Percentiles rank a stretch among this genome's conserved stretches.
Evolutionary conservation across 805 yeast genomes (phyloP).

Genomic region (Kazachstania taianensis): DNA sequence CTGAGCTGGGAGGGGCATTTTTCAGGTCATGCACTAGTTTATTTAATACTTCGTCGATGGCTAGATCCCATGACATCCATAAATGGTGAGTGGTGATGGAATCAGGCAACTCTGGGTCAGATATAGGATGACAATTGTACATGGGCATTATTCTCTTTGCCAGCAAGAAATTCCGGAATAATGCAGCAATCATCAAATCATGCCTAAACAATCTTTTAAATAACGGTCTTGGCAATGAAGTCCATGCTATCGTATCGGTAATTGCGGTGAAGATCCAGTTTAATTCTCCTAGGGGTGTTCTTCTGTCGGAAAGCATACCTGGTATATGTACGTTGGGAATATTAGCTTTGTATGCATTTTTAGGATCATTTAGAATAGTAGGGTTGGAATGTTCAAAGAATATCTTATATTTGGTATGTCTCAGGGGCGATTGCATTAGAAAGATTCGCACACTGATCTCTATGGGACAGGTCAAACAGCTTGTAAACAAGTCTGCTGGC

Average conservation of each 20-base stretch:
- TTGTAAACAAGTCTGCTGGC: slow-evolving; percentile 93
- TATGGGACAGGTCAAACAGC: slow-evolving; percentile 91
- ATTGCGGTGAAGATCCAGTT: slow-evolving; percentile 98
- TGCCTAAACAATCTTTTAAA: slow-evolving; percentile 88
- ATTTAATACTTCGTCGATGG: slow-evolving; percentile 85
- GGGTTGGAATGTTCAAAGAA: slow-evolving; percentile 30
- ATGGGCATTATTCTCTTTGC: slow-evolving; percentile 93
- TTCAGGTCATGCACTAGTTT: slow-evolving; percentile 44
- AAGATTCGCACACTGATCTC: slow-evolving; percentile 91
- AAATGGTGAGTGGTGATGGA: slow-evolving; percentile 69
- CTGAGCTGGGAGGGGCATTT: slow-evolving; percentile 26
- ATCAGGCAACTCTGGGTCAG: slow-evolving; percentile 89
- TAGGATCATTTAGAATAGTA: slow-evolving; percentile 9
- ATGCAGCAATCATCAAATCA: slow-evolving; percentile 92
- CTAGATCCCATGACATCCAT: slow-evolving; percentile 99
- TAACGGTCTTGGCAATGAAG: slow-evolving; percentile 73
- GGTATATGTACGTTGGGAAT: slow-evolving; percentile 56
- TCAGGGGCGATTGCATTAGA: slow-evolving; percentile 68
- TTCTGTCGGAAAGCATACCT: slow-evolving; percentile 81
- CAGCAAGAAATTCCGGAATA: slow-evolving; percentile 81
- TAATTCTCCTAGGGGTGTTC: slow-evolving; percentile 91
- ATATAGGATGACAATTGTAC: slow-evolving; percentile 86
- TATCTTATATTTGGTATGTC: slow-evolving; percentile 33
- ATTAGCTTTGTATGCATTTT: slow-evolving; percentile 16
- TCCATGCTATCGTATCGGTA: slow-evolving; percentile 98